phyloP scores from a whole-genome alignment of 163 green algal genomes.

The Chloromonas sp. region DNA sequence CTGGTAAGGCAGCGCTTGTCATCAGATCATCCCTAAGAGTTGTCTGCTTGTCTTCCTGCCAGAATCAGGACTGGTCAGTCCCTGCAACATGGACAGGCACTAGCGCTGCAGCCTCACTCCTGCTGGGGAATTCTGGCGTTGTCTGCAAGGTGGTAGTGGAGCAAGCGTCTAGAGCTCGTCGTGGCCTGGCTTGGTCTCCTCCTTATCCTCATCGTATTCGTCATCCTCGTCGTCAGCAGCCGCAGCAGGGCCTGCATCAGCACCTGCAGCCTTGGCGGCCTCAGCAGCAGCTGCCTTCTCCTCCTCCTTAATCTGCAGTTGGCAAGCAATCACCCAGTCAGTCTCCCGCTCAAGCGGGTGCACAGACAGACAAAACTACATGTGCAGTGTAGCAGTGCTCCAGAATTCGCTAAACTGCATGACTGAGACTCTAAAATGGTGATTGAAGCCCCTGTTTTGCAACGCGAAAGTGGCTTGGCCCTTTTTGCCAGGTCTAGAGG shows the following conservation, averaged over 20 bases:
- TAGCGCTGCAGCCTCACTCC: too few relatives aligned
- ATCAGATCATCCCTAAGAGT: too few relatives aligned
- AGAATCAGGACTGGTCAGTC: too few relatives aligned
- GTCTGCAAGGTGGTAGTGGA: too few relatives aligned
- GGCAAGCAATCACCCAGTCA: not conserved
- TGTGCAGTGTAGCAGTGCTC: not conserved
- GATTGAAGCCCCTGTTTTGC: not conserved
- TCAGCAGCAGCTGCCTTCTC: not conserved
- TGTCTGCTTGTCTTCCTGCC: too few relatives aligned
- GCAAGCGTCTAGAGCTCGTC: not conserved
- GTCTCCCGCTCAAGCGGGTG: not conserved
- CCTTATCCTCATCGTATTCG: not conserved
- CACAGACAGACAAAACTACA: not conserved
- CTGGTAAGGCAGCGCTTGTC: too few relatives aligned
- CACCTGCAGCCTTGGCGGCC: slow-evolving; percentile 1
- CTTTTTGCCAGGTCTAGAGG: too few relatives aligned
- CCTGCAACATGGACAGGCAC: too few relatives aligned
- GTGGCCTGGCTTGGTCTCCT: not conserved
- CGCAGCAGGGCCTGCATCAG: not conserved
- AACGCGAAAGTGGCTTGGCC: not conserved
- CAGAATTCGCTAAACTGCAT: not conserved
- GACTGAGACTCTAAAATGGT: not conserved
- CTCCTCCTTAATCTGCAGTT: slow-evolving; percentile 9
- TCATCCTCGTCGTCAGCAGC: slow-evolving; percentile 13
- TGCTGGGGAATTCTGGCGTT: too few relatives aligned